These are phyloP conservation scores for Tricharina praecox DNA, from an alignment of 495 filamentous ascomycete species.

Conservation along the genomic window DNA sequence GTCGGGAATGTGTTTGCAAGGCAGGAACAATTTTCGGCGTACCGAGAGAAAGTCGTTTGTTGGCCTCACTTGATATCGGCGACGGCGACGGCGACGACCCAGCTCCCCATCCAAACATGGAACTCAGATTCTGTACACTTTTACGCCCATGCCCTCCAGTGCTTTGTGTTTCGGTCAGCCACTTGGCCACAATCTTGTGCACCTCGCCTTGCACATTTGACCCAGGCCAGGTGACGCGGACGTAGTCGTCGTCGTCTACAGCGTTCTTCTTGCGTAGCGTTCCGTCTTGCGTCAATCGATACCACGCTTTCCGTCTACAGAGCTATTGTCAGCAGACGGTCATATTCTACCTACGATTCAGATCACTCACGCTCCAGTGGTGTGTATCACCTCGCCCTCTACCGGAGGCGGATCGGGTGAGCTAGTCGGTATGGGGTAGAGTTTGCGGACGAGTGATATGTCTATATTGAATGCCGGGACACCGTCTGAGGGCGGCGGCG, in stretches of 20 bases:
- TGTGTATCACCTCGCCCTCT: constrained; percentile 26
- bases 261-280: constrained; percentile 39
- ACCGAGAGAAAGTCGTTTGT: neutral
- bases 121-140: constrained; percentile 10
- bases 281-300: constrained; percentile 41
- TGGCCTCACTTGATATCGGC: neutral
- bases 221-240: constrained; percentile 37
- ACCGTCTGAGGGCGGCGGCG: constrained; percentile 9
- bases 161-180: constrained; percentile 44
- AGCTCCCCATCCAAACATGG: constrained; percentile 26
- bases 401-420: constrained; percentile 15
- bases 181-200: constrained; percentile 38
- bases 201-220: constrained; percentile 37
- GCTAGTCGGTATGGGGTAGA: constrained; percentile 28
- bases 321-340: constrained; percentile 1
- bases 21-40: neutral
- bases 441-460: constrained; percentile 29
- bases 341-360: constrained; percentile 6
- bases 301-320: constrained; percentile 40
- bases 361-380: constrained; percentile 31
- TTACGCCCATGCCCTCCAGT: constrained; percentile 13
- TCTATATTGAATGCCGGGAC: constrained; percentile 28
- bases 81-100: neutral
- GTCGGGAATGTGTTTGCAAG: neutral
- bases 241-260: constrained; percentile 41